phyloP scores from a whole-genome alignment of 306 rosid species.

The Urtica urens region DNA sequence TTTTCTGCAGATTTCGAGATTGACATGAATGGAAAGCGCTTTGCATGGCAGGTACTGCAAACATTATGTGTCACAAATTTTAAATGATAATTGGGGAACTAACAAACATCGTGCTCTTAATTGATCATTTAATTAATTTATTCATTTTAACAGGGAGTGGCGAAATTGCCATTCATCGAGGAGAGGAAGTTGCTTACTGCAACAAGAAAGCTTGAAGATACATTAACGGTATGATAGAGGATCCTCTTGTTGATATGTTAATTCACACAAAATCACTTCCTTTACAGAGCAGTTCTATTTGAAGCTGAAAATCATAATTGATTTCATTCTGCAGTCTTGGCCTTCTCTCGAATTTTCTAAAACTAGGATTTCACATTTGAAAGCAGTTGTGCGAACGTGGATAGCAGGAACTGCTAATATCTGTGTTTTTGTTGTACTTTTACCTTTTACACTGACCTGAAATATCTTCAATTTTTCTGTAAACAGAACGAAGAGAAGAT shows the following conservation, averaged over 20 bases:
- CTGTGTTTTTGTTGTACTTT: conserved; percentile 5
- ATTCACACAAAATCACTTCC: background rate
- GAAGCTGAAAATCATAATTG: too few relatives aligned
- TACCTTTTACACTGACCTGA: conserved; percentile 11
- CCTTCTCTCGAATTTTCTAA: too few relatives aligned
- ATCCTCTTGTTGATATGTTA: background rate
- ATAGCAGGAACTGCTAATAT: too few relatives aligned
- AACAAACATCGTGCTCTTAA: conserved; percentile 1
- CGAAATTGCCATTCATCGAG: conserved; percentile 89
- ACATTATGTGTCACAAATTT: background rate
- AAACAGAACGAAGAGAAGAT: conserved; percentile 68
- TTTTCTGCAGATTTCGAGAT: conserved; percentile 65
- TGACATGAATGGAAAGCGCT: conserved; percentile 98
- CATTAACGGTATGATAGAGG: conserved; percentile 62
- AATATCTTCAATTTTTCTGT: conserved; percentile 19
- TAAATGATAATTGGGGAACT: conserved; percentile 12
- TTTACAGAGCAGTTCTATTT: too few relatives aligned
- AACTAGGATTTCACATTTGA: too few relatives aligned
- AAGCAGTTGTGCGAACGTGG: too few relatives aligned
- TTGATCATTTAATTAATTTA: background rate
- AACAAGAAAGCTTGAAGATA: conserved; percentile 70
- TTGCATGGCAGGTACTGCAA: conserved; percentile 77
- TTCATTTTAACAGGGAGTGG: conserved; percentile 61
- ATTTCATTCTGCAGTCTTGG: too few relatives aligned
- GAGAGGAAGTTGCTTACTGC: conserved; percentile 70